These are phyloP conservation scores for Musa itinerans DNA, from an alignment of 176 grass and related monocot species.

Conservation along the genomic window DNA sequence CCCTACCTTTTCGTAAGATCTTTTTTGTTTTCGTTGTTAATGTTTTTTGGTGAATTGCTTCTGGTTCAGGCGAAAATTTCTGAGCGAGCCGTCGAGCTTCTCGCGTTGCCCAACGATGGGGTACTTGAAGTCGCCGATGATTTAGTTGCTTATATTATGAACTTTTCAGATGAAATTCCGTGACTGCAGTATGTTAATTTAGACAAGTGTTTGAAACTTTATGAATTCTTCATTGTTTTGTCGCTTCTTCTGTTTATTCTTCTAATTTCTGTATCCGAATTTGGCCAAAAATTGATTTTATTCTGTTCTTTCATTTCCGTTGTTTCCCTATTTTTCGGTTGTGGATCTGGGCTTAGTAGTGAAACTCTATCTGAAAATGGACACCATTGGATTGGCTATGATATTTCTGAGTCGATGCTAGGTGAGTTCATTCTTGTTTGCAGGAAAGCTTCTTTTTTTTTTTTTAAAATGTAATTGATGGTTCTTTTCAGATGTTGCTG, in stretches of 20 bases:
- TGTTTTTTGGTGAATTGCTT: not conserved
- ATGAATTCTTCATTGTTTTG: no score
- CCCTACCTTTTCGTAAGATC: not conserved
- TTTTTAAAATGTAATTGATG: not conserved
- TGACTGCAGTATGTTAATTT: no score
- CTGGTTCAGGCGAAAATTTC: constrained; percentile 69
- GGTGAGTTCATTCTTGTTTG: constrained; percentile 31
- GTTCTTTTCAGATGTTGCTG: constrained; percentile 45
- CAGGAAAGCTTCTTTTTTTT: not conserved
- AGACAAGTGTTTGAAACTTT: no score
- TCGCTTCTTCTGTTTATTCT: no score
- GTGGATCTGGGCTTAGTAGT: no score
- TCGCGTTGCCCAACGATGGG: constrained; percentile 60
- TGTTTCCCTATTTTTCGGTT: constrained; percentile 29
- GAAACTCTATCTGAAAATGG: constrained; percentile 74
- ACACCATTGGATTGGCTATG: constrained; percentile 91
- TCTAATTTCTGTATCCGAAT: not conserved
- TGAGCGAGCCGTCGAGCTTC: constrained; percentile 83
- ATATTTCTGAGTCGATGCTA: constrained; percentile 93
- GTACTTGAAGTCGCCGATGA: constrained; percentile 19
- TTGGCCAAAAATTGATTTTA: not conserved
- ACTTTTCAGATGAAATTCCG: no score
- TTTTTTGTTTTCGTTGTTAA: not conserved
- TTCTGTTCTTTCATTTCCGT: not conserved
- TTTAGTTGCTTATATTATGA: not conserved